Evolutionary conservation across 805 yeast genomes (phyloP), one percentile per base, ranked within the genome.

Genomic region (Zygotorulaspora chibaensis): DNA sequence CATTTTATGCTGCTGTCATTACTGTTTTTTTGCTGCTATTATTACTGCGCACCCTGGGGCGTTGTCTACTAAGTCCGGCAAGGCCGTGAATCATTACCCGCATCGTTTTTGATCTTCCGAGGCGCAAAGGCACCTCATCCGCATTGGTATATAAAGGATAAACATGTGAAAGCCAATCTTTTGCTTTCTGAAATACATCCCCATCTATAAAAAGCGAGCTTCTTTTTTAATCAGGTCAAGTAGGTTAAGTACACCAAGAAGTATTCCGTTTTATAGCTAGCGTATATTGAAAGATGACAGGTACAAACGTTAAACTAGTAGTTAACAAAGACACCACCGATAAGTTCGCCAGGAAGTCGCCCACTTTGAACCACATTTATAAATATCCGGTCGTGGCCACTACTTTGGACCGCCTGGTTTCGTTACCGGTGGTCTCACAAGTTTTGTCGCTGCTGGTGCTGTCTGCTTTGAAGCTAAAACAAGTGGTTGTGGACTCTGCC

Each of bases 281-380:
- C 8, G n/a, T 16, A 13, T 27, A 23, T 25, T 20, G 15, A 40
- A 37, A 36, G 28, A 48, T 48, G 52, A 43, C 49, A 18, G 51
- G 51, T 15, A 33, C 45, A 25, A 40, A 45, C 41, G 48, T 45
- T 8, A 57, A 51, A 35, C 47, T 58, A 6, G 55, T 57, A n/a
- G 52, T 58, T 23, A 57, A 57, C 50, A 56, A 54, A 42, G 56
- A 53, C 26, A 47, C 51, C 4, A 48, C 56, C 11, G 59, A 58
- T 12, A 53, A 49, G 43, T 58, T 57, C 43, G 58, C 63, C 10
- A 53, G 56, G 10, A 54, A 57, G 16, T 58, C 59, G 8, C 60
- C 63, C 7, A 54, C 60, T 26, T 33, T 58, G 41, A 57, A 51
- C 43, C 61, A 58, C 45, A 37, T 58, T 33, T 47, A 51, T 45